Conservation (phyloP, 176 grass and related monocot species). For the Canna indica region DNA sequence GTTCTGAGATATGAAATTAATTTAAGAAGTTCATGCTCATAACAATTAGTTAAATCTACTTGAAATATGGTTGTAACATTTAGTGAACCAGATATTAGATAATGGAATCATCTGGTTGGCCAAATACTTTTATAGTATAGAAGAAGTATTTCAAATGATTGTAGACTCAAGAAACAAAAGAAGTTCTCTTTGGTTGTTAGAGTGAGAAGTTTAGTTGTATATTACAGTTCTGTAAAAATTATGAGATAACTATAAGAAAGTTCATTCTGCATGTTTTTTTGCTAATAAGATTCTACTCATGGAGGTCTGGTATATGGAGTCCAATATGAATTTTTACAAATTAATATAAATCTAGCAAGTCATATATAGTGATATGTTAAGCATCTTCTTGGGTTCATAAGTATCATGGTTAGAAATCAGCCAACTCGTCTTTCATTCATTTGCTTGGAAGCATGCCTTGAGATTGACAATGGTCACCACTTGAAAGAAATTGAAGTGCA, state of each 20-base stretch:
- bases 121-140: not conserved
- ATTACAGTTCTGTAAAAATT: not conserved
- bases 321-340: no score
- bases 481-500: no score
- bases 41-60: not conserved
- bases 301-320: no score
- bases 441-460: no score
- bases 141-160: not conserved
- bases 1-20: not conserved
- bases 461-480: no score
- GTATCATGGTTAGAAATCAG: no score
- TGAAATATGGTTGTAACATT: not conserved
- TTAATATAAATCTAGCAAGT: no score
- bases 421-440: no score
- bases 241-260: not conserved
- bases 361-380: no score
- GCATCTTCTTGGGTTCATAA: no score
- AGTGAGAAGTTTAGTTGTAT: not conserved
- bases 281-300: no score
- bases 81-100: not conserved
- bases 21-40: not conserved
- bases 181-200: not conserved
- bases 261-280: not conserved
- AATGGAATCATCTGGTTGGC: not conserved
- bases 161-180: not conserved